phyloP scores from a whole-genome alignment of 352 stramenopile genomes.

The Globisporangium parvum region DNA sequence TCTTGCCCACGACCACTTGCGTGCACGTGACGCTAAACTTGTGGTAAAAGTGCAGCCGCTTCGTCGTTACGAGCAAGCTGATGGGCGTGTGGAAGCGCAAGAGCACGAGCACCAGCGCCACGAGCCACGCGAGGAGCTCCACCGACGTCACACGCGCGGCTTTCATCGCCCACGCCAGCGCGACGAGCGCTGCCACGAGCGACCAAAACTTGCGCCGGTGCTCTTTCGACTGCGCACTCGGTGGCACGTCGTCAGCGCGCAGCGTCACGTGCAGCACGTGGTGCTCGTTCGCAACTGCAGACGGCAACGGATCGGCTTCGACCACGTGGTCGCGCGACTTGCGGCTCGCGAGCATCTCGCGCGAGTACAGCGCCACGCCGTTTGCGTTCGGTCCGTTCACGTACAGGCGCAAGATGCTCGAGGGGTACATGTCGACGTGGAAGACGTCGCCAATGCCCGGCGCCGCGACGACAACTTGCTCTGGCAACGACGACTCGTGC shows the following conservation, averaged over 20 bases:
- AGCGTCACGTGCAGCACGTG: conserved; percentile 44
- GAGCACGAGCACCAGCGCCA: conserved; percentile 44
- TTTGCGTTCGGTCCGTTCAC: conserved; percentile 57
- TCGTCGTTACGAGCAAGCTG: conserved; percentile 43
- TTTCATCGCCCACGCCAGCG: conserved; percentile 36
- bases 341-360: conserved; percentile 36
- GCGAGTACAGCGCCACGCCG: conserved; percentile 47
- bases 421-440: conserved; percentile 65
- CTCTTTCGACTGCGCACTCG: conserved; percentile 15
- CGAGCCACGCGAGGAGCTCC: conserved; percentile 46
- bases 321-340: conserved; percentile 16
- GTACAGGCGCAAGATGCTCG: conserved; percentile 64
- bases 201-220: conserved; percentile 36
- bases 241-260: conserved; percentile 19
- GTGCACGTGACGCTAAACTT: conserved; percentile 34
- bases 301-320: conserved; percentile 36
- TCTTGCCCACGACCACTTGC: conserved; percentile 38
- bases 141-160: conserved; percentile 31
- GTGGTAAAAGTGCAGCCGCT: conserved; percentile 30
- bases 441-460: conserved; percentile 40
- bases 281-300: conserved; percentile 7
- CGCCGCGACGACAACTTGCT: conserved; percentile 45
- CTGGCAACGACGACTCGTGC: conserved; percentile 58
- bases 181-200: conserved; percentile 35
- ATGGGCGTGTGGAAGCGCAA: conserved; percentile 51